phyloP scores from a whole-genome alignment of 768 basidiomycete species.

The Baorangia bicolor region DNA sequence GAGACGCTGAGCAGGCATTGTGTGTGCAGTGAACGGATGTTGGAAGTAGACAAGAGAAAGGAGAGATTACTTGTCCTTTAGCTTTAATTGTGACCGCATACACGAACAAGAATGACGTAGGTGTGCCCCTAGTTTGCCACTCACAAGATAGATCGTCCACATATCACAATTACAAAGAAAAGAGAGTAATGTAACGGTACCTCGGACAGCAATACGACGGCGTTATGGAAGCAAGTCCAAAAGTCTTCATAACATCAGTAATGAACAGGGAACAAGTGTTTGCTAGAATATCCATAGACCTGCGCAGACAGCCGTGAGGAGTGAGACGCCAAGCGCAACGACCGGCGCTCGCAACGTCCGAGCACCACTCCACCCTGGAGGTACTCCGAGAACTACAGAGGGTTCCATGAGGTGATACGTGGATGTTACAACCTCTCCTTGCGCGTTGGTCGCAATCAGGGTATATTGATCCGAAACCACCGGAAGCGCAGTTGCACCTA shows the following conservation, averaged over 20 bases:
- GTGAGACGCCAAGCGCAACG: constrained; percentile 7
- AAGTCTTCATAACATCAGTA: neutral
- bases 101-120: neutral
- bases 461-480: constrained; percentile 54
- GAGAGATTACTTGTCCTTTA: neutral
- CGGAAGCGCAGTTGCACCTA: constrained; percentile 57
- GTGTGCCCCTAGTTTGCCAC: too few species aligned
- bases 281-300: constrained; percentile 18
- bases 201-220: neutral
- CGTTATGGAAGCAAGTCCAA: neutral
- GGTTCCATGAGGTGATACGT: constrained; percentile 47
- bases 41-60: neutral
- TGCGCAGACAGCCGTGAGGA: constrained; percentile 12
- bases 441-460: constrained; percentile 53
- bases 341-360: constrained; percentile 7
- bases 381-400: constrained; percentile 57
- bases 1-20: constrained; percentile 60
- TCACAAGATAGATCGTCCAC: neutral
- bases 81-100: neutral
- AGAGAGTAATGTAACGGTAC: neutral
- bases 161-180: neutral
- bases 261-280: neutral
- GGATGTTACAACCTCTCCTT: constrained; percentile 53
- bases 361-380: constrained; percentile 53
- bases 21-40: neutral